phyloP scores from a whole-genome alignment of 305 asterid genomes.

The Fraxinus angustifolia region DNA sequence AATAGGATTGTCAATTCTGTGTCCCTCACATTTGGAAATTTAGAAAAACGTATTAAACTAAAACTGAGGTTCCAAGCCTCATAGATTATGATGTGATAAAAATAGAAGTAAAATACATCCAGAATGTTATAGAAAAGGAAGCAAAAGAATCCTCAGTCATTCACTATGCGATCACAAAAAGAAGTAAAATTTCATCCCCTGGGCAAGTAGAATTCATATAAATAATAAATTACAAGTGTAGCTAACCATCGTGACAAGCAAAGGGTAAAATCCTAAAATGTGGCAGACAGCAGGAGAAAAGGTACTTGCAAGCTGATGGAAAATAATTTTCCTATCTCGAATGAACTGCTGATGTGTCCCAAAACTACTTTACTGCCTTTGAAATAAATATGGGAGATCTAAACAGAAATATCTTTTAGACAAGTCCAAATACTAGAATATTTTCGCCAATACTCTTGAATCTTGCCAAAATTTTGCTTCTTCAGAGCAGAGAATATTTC shows the following conservation, averaged over 20 bases:
- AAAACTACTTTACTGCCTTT: not conserved
- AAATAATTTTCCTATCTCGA: not conserved
- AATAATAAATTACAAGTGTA: not conserved
- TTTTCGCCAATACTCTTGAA: not conserved
- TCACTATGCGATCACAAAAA: not conserved
- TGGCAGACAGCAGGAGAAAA: not conserved
- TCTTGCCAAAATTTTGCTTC: not conserved
- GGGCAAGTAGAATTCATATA: not conserved
- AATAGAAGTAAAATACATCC: not conserved
- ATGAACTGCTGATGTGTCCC: not conserved
- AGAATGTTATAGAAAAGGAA: not conserved
- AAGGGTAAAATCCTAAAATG: not conserved
- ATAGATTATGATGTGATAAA: not conserved
- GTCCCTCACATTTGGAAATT: not conserved
- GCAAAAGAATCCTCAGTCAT: not conserved
- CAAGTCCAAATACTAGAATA: not conserved
- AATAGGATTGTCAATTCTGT: not conserved
- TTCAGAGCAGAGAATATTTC: not conserved
- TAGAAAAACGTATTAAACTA: not conserved
- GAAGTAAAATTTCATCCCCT: not conserved
- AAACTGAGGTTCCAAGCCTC: not conserved
- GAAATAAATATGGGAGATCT: not conserved
- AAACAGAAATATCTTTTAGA: not conserved
- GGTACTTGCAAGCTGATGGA: not conserved
- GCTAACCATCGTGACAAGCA: not conserved